These are phyloP conservation scores for Herpetospermum pedunculosum DNA, from an alignment of 306 rosid genomes.

Conservation along the genomic window DNA sequence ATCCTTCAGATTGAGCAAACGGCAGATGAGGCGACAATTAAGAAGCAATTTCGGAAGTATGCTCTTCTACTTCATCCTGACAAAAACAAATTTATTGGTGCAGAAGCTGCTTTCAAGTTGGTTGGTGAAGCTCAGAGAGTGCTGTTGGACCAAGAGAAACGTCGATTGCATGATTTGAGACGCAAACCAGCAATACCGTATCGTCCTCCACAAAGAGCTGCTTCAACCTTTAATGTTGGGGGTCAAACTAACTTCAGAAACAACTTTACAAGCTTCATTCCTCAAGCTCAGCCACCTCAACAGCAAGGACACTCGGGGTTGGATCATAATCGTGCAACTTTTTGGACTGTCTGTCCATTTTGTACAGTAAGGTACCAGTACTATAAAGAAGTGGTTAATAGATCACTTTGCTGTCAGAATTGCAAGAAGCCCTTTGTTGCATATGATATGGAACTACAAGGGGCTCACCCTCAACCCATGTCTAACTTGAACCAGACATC, in stretches of 20 bases:
- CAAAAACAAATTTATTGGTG: conserved; percentile 87
- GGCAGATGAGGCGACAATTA: conserved; percentile 58
- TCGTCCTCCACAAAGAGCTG: conserved; percentile 30
- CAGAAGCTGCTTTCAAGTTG: conserved; percentile 93
- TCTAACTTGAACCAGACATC: conserved; percentile 34
- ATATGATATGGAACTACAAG: conserved; percentile 30
- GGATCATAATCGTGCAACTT: conserved; percentile 30
- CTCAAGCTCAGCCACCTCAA: conserved; percentile 31
- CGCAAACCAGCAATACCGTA: conserved; percentile 23
- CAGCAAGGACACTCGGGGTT: conserved; percentile 34
- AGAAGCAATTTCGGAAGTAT: conserved; percentile 77
- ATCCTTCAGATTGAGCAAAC: conserved; percentile 65
- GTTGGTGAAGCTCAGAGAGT: conserved; percentile 82
- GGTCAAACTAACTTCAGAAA: conserved; percentile 35
- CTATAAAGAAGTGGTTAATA: conserved; percentile 37
- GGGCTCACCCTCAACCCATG: conserved; percentile 17
- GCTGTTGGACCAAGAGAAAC: conserved; percentile 64
- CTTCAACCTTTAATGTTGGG: conserved; percentile 24
- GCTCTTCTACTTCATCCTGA: conserved; percentile 98
- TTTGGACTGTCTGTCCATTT: conserved; percentile 73
- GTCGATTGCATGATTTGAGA: conserved; percentile 42
- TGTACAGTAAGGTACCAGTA: conserved; percentile 54
- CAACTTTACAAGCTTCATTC: conserved; percentile 24
- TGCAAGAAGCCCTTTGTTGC: conserved; percentile 58
- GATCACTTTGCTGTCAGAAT: conserved; percentile 52